These are phyloP conservation scores for Chaetomium sp. DNA, from an alignment of 2,329 filamentous ascomycete species.

Conservation along the genomic window DNA sequence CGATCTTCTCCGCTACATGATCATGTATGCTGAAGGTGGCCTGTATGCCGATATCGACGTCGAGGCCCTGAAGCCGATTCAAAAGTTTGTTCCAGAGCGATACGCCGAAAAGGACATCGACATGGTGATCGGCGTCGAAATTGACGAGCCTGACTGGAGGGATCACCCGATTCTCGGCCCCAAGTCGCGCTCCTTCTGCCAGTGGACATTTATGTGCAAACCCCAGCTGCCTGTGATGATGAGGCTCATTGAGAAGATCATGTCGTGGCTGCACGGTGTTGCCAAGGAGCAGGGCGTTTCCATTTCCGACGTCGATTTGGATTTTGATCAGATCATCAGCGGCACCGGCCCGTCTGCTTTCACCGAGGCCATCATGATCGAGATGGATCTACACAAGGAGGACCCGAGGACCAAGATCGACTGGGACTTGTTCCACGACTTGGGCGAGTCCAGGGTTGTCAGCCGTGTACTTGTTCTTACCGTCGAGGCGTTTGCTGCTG, in stretches of 20 bases:
- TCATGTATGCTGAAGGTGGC: slow-evolving; percentile 61
- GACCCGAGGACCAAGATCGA: slow-evolving; percentile 39
- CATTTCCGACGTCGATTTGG: slow-evolving; percentile 55
- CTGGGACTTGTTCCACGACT: slow-evolving; percentile 60
- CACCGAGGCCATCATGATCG: slow-evolving; percentile 55
- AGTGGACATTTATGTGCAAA: slow-evolving; percentile 70
- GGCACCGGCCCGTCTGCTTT: slow-evolving; percentile 69
- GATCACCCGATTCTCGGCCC: slow-evolving; percentile 59
- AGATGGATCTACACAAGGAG: slow-evolving; percentile 48
- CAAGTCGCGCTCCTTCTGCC: slow-evolving; percentile 65
- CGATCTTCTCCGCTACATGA: slow-evolving; percentile 58
- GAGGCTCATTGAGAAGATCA: slow-evolving; percentile 60
- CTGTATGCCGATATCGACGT: slow-evolving; percentile 42
- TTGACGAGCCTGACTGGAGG: slow-evolving; percentile 60
- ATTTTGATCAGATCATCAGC: slow-evolving; percentile 66
- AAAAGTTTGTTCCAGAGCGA: slow-evolving; percentile 54
- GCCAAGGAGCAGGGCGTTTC: slow-evolving; percentile 52
- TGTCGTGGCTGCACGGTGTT: slow-evolving; percentile 57
- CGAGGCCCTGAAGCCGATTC: slow-evolving; percentile 34
- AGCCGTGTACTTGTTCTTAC: slow-evolving; percentile 60
- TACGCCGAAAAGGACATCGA: slow-evolving; percentile 60
- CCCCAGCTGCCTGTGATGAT: slow-evolving; percentile 63
- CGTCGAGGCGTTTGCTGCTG: slow-evolving; percentile 66
- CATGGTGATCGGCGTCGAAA: slow-evolving; percentile 64
- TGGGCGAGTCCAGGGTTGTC: slow-evolving; percentile 59